Evolutionary conservation across 495 filamentous ascomycete species (phyloP), one percentile per base, ranked within the genome.

Genomic region (Aspergillus bertholletiae): DNA sequence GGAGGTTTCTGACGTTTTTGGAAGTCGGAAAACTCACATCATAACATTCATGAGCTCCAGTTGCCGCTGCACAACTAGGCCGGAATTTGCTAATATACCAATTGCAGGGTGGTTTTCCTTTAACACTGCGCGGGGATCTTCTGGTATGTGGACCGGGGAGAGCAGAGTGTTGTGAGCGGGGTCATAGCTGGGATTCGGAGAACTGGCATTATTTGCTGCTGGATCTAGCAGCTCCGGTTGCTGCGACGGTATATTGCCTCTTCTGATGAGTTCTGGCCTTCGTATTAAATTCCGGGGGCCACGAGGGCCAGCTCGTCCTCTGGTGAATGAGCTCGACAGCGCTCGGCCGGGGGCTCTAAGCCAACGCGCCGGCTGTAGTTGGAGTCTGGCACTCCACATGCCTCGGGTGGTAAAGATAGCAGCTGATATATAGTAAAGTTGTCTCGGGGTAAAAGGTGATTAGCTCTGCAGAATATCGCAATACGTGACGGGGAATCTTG

Each of bases 1-100:
- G 13, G 11, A 15, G 11, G 17, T 15, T 6, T 28, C 18, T 49
- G 11, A 28, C 30, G 21, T 28, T 21, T 18, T 1, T n/a, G 32
- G 2, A 28, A 44, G 26, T 5, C 12, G 23, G 13, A 20, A 7
- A 22, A 70, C 75, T 68, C 56, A 80, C 71, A 88, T 67, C 70
- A 89, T 74, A 7, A 89, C 75, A 67, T 87, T 88, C 79, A 88
- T 86, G 60, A 88, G 73, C 66, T 88, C 86, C 27, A 89, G 58
- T 57, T 88, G 82, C 23, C 86, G 71, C 54, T 87, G 84, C 3
- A 89, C 71, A 0, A 89, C 83, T 17, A 89, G 69, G 0, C 82
- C 78, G 1, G 83, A 86, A 56, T 88, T 85, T 12, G 78, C 74
- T 20, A 88, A 64, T 11, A 88, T 73, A 2, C 69, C 69, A 9